These are phyloP conservation scores for Mycena indigotica DNA, from an alignment of 768 basidiomycete genomes.

Conservation along the genomic window DNA sequence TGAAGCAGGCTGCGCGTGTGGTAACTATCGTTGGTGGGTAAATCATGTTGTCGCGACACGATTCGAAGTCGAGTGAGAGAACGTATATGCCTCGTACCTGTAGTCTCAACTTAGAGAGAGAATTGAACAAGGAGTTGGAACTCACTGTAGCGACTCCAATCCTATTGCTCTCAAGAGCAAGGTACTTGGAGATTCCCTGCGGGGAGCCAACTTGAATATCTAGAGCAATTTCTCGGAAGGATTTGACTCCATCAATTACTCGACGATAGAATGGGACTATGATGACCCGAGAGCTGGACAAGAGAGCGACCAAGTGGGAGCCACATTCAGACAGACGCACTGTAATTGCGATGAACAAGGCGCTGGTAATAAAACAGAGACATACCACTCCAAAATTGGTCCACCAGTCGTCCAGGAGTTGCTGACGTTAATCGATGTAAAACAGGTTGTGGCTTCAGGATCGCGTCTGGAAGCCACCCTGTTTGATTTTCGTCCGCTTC, in stretches of 20 bases:
- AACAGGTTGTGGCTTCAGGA: constrained; percentile 16
- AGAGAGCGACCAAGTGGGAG: constrained; percentile 45
- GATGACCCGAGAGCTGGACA: constrained; percentile 42
- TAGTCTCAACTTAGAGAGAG: background rate
- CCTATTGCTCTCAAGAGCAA: background rate
- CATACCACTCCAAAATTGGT: constrained; percentile 26
- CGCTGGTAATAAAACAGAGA: background rate
- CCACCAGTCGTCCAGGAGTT: constrained; percentile 48
- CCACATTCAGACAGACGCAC: constrained; percentile 53
- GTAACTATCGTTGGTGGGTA: background rate
- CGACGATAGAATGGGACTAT: constrained; percentile 42
- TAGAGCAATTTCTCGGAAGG: background rate
- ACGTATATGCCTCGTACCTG: background rate
- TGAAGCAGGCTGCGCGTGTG: background rate
- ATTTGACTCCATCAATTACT: background rate
- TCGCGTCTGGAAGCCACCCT: constrained; percentile 4
- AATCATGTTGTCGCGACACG: background rate
- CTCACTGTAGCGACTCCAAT: background rate
- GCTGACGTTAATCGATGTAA: background rate
- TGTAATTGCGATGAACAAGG: constrained; percentile 15
- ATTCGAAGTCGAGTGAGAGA: background rate
- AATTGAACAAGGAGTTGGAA: background rate
- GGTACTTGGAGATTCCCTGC: background rate
- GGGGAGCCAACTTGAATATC: background rate
- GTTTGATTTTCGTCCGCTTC: constrained; percentile 8